Base-by-base conservation (phyloP, 345 rosid species). In the Camelina neglecta region DNA sequence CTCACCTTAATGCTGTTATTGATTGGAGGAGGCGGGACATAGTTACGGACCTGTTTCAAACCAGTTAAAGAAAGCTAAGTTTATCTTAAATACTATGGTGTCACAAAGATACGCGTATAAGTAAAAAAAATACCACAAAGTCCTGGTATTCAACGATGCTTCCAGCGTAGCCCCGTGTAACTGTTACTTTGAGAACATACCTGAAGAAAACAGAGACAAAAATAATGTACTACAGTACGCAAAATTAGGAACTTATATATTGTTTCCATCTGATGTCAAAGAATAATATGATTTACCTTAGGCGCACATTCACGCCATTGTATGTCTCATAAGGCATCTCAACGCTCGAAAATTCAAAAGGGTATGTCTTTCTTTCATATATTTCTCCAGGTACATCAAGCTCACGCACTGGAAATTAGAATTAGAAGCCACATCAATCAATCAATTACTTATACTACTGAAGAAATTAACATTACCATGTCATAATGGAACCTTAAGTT, bases 271-370 rank as follows among this genome's bases (percentile, higher is more conserved):
- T 45, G 20, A 36, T 61, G 67, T 47, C 47, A 26, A 12, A 60
- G 44, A 56, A 48, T 3, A 36, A n/a, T 26, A 20, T 42, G 47
- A 33, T 81, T 81, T 58, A 92, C 98, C 97, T 90, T 66, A 92
- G 95, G 65, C 97, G 88, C 75, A 94, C 97, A 84, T 94, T 92
- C 59, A 92, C 92, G 41, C 96, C 98, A 72, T 81, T 90, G 82
- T 90, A 95, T 6, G 99, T 88, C 85, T 95, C 97, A 42, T 92
- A 85, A 2, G 97, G 97, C 99, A 95, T 92, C 86, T 95, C 97
- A 69, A 95, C 97, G 0, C 93, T 88, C 15, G 99, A 85, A 78
- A 95, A 95, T 67, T 95, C 99, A 77, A 95, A 95, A 6, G 96
- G 88, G 60, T 92, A 95, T 9, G 96, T 77, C 77, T 95, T 95